These are phyloP conservation scores for Lachnellula arida DNA, from an alignment of 2,329 filamentous ascomycete genomes.

Conservation along the genomic window DNA sequence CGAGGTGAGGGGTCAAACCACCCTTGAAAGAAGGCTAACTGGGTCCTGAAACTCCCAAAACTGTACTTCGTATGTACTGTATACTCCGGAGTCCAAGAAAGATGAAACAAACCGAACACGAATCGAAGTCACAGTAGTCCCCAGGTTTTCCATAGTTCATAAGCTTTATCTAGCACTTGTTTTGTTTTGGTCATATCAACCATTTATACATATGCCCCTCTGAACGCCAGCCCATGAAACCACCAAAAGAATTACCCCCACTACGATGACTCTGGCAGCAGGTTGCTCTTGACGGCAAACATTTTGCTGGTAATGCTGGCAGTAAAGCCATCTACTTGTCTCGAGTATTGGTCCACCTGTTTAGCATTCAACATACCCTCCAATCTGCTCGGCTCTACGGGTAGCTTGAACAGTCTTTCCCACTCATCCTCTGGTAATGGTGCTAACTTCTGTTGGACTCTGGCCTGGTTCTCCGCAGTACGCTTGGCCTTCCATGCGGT, in stretches of 20 bases:
- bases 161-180: background rate
- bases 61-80: no score
- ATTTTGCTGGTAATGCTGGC: conserved; percentile 92
- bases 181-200: conserved; percentile 8
- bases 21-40: no score
- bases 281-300: conserved; percentile 82
- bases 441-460: conserved; percentile 80
- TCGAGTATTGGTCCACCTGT: conserved; percentile 96
- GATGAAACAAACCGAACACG: no score
- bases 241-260: conserved; percentile 8
- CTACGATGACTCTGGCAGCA: conserved; percentile 44
- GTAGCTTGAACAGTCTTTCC: conserved; percentile 97
- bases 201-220: conserved; percentile 15
- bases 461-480: conserved; percentile 87
- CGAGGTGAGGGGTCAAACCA: no score
- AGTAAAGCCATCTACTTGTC: conserved; percentile 94
- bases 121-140: background rate
- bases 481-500: conserved; percentile 94
- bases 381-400: conserved; percentile 85
- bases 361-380: conserved; percentile 92
- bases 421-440: conserved; percentile 94
- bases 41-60: no score
- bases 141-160: no score
- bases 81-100: no score
- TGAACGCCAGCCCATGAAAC: conserved; percentile 23